These are phyloP conservation scores for Botrytis aclada DNA, from an alignment of 2,329 filamentous ascomycete genomes.

Conservation along the genomic window DNA sequence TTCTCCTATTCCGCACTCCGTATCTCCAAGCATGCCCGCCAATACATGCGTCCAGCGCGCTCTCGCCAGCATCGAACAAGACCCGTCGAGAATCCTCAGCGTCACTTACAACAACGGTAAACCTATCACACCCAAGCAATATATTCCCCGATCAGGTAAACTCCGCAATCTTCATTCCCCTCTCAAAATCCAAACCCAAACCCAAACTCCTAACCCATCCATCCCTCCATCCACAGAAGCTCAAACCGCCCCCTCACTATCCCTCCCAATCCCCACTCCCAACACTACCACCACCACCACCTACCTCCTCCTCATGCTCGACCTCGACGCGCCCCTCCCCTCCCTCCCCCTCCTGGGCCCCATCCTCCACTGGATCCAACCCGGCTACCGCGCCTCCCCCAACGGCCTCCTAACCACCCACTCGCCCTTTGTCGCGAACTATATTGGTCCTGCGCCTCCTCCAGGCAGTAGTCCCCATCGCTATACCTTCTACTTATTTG, in stretches of 20 bases:
- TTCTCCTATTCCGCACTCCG: neutral
- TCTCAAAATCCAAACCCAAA: neutral
- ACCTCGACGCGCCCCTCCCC: constrained; percentile 48
- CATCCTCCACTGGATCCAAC: constrained; percentile 48
- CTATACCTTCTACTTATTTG: constrained; percentile 49
- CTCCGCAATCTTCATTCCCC: neutral
- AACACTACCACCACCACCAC: constrained; percentile 13
- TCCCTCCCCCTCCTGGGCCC: constrained; percentile 44
- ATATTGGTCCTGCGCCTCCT: constrained; percentile 48
- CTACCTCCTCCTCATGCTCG: constrained; percentile 45
- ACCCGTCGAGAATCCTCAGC: constrained; percentile 38
- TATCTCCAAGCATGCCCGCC: constrained; percentile 13
- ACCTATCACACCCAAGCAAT: constrained; percentile 36
- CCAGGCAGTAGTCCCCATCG: constrained; percentile 46
- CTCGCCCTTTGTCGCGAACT: constrained; percentile 40
- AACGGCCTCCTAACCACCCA: neutral
- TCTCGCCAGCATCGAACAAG: constrained; percentile 22
- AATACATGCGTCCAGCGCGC: constrained; percentile 18
- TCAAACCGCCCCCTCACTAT: constrained; percentile 24
- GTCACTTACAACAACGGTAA: constrained; percentile 36
- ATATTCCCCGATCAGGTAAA: constrained; percentile 38
- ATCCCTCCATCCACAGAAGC: constrained; percentile 25
- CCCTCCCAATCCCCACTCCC: constrained; percentile 7
- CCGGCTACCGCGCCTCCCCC: constrained; percentile 29
- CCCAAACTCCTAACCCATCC: neutral